phyloP scores from a whole-genome alignment of 2,329 filamentous ascomycete species.

The Epichloe amarillans region DNA sequence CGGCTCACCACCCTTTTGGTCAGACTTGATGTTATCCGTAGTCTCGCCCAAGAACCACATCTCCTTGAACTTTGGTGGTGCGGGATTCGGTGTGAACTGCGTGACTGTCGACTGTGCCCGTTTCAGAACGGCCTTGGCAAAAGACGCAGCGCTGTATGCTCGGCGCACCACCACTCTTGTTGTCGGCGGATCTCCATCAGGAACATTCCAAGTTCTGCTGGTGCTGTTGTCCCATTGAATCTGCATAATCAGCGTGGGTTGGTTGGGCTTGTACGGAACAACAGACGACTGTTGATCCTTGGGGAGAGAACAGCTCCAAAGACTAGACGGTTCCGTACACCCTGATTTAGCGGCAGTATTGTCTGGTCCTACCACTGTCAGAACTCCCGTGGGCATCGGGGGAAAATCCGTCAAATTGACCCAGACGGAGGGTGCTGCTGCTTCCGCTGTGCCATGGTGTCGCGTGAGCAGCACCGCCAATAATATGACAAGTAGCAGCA shows the following conservation, averaged over 20 bases:
- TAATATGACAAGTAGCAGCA: slow-evolving; percentile 44
- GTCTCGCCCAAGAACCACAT: slow-evolving; percentile 75
- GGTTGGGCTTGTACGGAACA: slow-evolving; percentile 47
- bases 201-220: slow-evolving; percentile 33
- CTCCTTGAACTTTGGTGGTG: slow-evolving; percentile 51
- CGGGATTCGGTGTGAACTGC: slow-evolving; percentile 37
- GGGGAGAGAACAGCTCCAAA: slow-evolving; percentile 81
- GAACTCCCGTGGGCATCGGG: slow-evolving; percentile 70
- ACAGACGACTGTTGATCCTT: slow-evolving; percentile 59
- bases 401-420: slow-evolving; percentile 79
- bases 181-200: slow-evolving; percentile 23
- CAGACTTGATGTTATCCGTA: slow-evolving; percentile 56
- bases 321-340: slow-evolving; percentile 57
- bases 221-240: slow-evolving; percentile 59
- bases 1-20: slow-evolving; percentile 66
- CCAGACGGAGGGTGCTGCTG: slow-evolving; percentile 42
- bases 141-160: slow-evolving; percentile 12
- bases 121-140: slow-evolving; percentile 12
- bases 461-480: slow-evolving; percentile 42
- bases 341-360: slow-evolving; percentile 48
- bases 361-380: slow-evolving; percentile 64
- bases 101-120: slow-evolving; percentile 7
- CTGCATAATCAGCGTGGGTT: slow-evolving; percentile 69
- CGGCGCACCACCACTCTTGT: slow-evolving; percentile 13
- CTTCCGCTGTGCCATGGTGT: slow-evolving; percentile 10